Conservation (phyloP, 768 basidiomycete genomes). For the Pisolithus albus region DNA sequence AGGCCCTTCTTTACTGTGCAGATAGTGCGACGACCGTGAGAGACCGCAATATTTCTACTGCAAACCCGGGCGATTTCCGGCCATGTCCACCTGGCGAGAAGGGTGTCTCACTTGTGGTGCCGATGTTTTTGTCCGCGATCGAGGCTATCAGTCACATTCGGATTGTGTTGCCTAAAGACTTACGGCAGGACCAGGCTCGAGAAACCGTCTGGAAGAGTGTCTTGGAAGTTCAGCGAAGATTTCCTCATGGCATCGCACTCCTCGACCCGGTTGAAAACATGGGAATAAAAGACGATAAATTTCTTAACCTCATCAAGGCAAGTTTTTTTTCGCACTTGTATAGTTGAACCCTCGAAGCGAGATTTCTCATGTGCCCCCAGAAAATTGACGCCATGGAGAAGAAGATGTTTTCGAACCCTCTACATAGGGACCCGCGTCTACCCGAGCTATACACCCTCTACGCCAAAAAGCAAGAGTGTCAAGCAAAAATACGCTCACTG, state of each 20-base stretch:
- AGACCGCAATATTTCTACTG: conserved; percentile 44
- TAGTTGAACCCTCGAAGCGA: not conserved
- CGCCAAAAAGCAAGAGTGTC: conserved; percentile 64
- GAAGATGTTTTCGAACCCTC: conserved; percentile 70
- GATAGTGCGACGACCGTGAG: conserved; percentile 54
- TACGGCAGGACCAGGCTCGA: conserved; percentile 66
- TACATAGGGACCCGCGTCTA: conserved; percentile 73
- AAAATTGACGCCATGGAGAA: conserved; percentile 90
- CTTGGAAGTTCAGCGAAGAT: conserved; percentile 82
- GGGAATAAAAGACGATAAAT: conserved; percentile 93
- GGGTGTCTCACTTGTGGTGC: conserved; percentile 80
- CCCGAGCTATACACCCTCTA: conserved; percentile 79
- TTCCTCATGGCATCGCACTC: conserved; percentile 79
- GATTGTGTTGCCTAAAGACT: conserved; percentile 83
- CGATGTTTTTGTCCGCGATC: conserved; percentile 80
- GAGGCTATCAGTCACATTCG: conserved; percentile 84
- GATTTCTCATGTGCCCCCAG: conserved; percentile 31
- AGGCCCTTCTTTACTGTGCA: conserved; percentile 82
- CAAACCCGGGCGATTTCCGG: conserved; percentile 62
- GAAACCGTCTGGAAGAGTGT: conserved; percentile 89
- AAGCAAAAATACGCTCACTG: conserved; percentile 62
- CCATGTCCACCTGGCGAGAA: conserved; percentile 71
- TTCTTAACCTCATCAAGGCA: conserved; percentile 80
- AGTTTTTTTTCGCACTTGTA: conserved; percentile 2
- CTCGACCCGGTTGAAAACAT: conserved; percentile 93